Base-by-base conservation (phyloP, 805 yeast genomes). In the Candida berthetii region DNA sequence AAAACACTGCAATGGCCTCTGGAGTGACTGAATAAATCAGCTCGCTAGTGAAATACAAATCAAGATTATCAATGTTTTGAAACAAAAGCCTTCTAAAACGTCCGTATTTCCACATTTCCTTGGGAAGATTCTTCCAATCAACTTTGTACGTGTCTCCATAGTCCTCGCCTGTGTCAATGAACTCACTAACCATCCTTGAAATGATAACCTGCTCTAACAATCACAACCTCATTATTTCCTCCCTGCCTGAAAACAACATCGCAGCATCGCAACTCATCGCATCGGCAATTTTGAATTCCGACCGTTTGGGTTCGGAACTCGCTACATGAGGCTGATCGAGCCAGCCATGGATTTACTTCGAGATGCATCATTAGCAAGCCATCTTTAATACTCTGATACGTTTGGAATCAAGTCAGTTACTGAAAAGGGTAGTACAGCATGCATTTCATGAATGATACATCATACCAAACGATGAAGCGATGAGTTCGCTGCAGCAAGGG, bases 11-110 rank as follows among this genome's bases (percentile, higher is more conserved):
- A 1, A 85, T 64, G 2, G 58, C 52, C 53, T 90, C 97, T 0
- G 96, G 90, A 0, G 98, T 90, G 5, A 88, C 96, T 42, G 91
- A 82, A 59, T 71, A 90, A 93, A 96, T 85, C 39, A 88, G 68
- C 54, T 83, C 93, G 14, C 74, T 66, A 1, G 84, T 82, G n/a
- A 27, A 65, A 90, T 67, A 40, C 69, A 68, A 1, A 88, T 70
- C 31, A 43, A 31, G 6, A 45, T 39, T 28, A 53, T 46, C 27
- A 45, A 19, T 27, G 29, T 27, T 13, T 27, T 27, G 29, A 29
- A 48, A 40, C 15, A 43, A 41, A 28, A 53, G 32, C 24, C 42
- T 38, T 20, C 34, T 42, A 8, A 10, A 20, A n/a, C 4, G 9
- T n/a, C 17, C 4, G 28, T 46, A 58, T 28, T 54, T 57, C 35